phyloP scores from a whole-genome alignment of 1,139 yeast genomes.

The Geotrichum candidum region DNA sequence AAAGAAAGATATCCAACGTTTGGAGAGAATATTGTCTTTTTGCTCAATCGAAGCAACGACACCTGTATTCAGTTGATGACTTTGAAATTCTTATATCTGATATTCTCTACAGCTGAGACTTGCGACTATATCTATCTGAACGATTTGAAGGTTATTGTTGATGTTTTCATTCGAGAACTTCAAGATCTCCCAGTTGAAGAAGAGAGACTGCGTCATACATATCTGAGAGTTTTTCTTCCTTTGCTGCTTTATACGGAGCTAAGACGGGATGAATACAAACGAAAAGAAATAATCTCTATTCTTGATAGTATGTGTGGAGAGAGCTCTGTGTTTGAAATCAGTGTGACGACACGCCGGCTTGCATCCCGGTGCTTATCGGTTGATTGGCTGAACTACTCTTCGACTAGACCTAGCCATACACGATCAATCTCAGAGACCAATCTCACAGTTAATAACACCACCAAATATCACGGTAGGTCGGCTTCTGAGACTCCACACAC shows the following conservation, averaged over 20 bases:
- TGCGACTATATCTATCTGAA: constrained; percentile 60
- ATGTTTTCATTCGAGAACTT: constrained; percentile 75
- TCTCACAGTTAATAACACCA: not conserved
- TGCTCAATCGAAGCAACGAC: constrained; percentile 74
- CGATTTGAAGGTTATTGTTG: constrained; percentile 81
- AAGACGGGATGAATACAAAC: constrained; percentile 51
- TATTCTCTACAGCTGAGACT: constrained; percentile 63
- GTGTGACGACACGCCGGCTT: constrained; percentile 46
- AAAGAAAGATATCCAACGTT: constrained; percentile 41
- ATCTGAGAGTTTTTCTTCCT: constrained; percentile 69
- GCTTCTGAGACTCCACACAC: not conserved
- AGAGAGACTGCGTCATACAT: constrained; percentile 65
- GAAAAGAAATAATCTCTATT: constrained; percentile 47
- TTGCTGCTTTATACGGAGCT: constrained; percentile 51
- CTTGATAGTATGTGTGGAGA: constrained; percentile 41
- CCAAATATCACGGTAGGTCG: not conserved
- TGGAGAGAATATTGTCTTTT: constrained; percentile 50
- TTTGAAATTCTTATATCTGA: constrained; percentile 66
- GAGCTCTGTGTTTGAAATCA: constrained; percentile 10
- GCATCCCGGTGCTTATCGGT: constrained; percentile 57
- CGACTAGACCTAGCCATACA: not conserved
- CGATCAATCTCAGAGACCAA: not conserved
- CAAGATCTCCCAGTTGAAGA: constrained; percentile 57
- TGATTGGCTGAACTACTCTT: constrained; percentile 44
- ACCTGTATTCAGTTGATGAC: constrained; percentile 68